These are phyloP conservation scores for Perkinsus olseni DNA, from an alignment of 169 alveolate genomes.

Conservation along the genomic window DNA sequence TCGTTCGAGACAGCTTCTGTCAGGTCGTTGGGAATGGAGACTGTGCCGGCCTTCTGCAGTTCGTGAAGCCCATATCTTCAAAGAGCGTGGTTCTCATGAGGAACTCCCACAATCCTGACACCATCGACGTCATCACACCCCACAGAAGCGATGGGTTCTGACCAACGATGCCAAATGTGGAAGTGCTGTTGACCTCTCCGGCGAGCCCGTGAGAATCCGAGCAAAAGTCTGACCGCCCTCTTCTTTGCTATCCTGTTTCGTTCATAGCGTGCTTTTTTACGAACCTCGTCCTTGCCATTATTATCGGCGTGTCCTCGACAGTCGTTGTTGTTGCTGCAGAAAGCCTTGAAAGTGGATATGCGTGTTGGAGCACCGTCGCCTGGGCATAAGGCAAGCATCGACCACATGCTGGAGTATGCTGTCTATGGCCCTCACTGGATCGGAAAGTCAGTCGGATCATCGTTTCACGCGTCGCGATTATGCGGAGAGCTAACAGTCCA, in stretches of 20 bases:
- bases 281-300: no score
- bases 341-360: background rate
- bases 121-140: background rate
- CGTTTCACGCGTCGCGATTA: no score
- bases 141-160: background rate
- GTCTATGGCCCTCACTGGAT: background rate
- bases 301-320: background rate
- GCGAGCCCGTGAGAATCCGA: background rate
- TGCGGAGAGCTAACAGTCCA: no score
- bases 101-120: background rate
- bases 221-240: no score
- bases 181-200: background rate
- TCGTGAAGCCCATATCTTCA: background rate
- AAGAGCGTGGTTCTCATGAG: background rate
- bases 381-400: background rate
- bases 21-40: background rate
- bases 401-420: background rate
- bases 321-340: background rate
- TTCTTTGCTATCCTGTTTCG: no score
- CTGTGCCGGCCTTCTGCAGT: background rate
- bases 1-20: no score
- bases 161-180: background rate
- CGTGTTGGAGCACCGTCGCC: background rate
- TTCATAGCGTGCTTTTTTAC: no score
- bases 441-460: background rate